Percentiles rank a stretch among this genome's conserved stretches.
These are phyloP conservation scores for Kodamaea kakaduensis DNA, from an alignment of 805 yeast species.

Conservation along the genomic window DNA sequence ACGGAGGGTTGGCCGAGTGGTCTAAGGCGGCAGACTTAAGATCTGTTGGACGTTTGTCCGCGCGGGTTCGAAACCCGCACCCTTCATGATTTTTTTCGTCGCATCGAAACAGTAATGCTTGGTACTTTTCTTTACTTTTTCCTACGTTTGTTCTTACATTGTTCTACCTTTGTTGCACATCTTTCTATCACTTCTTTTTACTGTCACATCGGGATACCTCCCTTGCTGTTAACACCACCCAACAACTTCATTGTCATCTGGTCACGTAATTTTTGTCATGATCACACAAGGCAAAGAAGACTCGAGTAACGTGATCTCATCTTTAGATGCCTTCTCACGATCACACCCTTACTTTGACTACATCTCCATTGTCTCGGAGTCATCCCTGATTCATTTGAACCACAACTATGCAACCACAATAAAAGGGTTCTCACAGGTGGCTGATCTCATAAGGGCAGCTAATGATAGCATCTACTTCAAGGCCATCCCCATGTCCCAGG, in stretches of 20 bases:
- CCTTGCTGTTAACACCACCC: too few species aligned
- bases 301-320: neutral
- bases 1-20: constrained; percentile 55
- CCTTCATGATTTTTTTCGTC: constrained; percentile 38
- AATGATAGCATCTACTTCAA: constrained; percentile 4
- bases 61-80: constrained; percentile 54
- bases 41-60: constrained; percentile 47
- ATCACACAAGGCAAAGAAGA: neutral
- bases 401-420: neutral
- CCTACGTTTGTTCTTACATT: too few species aligned
- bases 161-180: too few species aligned
- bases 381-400: constrained; percentile 1
- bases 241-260: neutral
- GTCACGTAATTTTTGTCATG: neutral
- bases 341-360: constrained; percentile 2
- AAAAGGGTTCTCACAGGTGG: neutral
- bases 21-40: constrained; percentile 51
- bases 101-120: too few species aligned
- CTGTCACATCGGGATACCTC: too few species aligned
- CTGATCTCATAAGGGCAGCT: neutral
- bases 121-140: too few species aligned
- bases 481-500: constrained; percentile 4
- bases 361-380: neutral
- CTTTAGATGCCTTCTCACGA: neutral
- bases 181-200: neutral